phyloP scores from a whole-genome alignment of 495 filamentous ascomycete species.

The Evansstolkia leycettana region DNA sequence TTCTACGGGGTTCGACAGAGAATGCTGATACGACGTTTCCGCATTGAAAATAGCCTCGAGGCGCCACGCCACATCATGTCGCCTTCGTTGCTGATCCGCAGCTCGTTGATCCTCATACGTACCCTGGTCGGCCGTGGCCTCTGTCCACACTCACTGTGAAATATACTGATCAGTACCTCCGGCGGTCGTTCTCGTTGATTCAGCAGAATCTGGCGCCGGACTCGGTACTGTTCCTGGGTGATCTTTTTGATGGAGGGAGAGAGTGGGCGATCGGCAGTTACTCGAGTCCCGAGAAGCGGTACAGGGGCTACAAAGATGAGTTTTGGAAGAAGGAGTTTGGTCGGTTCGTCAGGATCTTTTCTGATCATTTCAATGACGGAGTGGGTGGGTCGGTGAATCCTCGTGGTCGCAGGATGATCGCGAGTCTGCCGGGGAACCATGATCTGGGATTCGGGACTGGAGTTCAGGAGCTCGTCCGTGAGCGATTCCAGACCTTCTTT shows the following conservation, averaged over 20 bases:
- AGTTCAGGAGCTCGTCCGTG: constrained; percentile 63
- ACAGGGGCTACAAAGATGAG: constrained; percentile 58
- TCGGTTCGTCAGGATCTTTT: constrained; percentile 70
- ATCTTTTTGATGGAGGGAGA: constrained; percentile 91
- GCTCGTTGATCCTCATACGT: constrained; percentile 91
- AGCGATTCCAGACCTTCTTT: constrained; percentile 80
- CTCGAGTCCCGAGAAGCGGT: constrained; percentile 56
- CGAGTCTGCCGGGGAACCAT: constrained; percentile 86
- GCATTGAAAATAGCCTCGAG: constrained; percentile 43
- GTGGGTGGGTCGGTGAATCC: constrained; percentile 22
- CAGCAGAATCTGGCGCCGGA: constrained; percentile 62
- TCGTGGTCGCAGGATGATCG: constrained; percentile 53
- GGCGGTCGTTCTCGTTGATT: constrained; percentile 61
- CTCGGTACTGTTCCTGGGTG: constrained; percentile 80
- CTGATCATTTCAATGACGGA: constrained; percentile 44
- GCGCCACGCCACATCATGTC: constrained; percentile 71
- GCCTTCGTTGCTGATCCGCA: constrained; percentile 94
- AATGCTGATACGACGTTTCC: constrained; percentile 3
- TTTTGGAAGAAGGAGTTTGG: constrained; percentile 79
- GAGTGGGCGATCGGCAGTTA: constrained; percentile 74
- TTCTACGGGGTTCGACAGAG: no score
- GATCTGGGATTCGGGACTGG: constrained; percentile 88
- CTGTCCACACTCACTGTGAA: constrained; percentile 64
- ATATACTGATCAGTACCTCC: constrained; percentile 82
- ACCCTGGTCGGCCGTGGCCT: constrained; percentile 87